These are phyloP conservation scores for Calocybe gangraenosa DNA, from an alignment of 768 basidiomycete genomes.

Conservation along the genomic window DNA sequence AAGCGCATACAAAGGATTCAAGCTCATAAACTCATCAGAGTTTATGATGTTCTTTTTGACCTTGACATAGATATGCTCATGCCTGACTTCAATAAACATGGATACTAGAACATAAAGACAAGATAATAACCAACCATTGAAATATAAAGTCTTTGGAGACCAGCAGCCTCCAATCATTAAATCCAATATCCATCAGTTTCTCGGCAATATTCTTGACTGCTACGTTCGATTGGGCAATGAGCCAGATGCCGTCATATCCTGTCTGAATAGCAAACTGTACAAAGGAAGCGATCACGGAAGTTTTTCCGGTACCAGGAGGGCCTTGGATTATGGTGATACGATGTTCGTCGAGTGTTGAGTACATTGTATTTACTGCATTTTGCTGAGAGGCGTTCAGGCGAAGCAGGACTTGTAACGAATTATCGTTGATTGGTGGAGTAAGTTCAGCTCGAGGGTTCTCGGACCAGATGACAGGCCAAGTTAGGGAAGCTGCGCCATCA, in stretches of 20 bases:
- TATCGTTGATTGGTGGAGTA: not conserved
- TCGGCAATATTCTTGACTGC: slow-evolving; percentile 90
- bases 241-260: slow-evolving; percentile 58
- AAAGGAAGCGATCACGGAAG: slow-evolving; percentile 66
- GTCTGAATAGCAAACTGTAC: slow-evolving; percentile 41
- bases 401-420: slow-evolving; percentile 5
- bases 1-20: slow-evolving; percentile 19
- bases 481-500: slow-evolving; percentile 16
- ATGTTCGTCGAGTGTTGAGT: slow-evolving; percentile 29
- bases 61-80: slow-evolving; percentile 66
- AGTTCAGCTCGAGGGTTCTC: not conserved
- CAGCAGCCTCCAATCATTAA: slow-evolving; percentile 58
- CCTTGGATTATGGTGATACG: slow-evolving; percentile 45
- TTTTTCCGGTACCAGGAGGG: slow-evolving; percentile 72
- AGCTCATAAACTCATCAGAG: slow-evolving; percentile 32
- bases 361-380: slow-evolving; percentile 44
- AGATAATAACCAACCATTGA: slow-evolving; percentile 46
- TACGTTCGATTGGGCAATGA: slow-evolving; percentile 82
- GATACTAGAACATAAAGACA: not conserved
- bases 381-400: slow-evolving; percentile 45
- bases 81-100: slow-evolving; percentile 41
- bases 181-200: slow-evolving; percentile 55
- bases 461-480: slow-evolving; percentile 40
- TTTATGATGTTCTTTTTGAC: slow-evolving; percentile 49
- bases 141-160: slow-evolving; percentile 66